Evolutionary conservation across 495 filamentous ascomycete species (phyloP).

Genomic region (Lasiosphaeria ovina): DNA sequence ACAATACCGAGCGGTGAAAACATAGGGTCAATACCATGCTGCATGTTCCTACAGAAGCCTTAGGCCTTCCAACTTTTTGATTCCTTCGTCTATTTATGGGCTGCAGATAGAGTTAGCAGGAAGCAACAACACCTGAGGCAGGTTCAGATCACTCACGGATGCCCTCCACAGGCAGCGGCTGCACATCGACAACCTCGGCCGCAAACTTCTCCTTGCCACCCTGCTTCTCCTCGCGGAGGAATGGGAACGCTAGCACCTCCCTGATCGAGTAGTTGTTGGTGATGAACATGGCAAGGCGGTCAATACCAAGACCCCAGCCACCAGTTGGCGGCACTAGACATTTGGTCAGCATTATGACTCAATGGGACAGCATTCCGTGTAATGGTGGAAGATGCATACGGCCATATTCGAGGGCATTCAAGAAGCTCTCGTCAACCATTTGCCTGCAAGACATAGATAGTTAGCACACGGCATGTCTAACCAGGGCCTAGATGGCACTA

Average conservation of each 20-base stretch:
- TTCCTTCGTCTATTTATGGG: slow-evolving; percentile 26
- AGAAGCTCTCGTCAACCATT: slow-evolving; percentile 92
- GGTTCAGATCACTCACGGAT: slow-evolving; percentile 53
- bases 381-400: slow-evolving; percentile 11
- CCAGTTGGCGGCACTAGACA: slow-evolving; percentile 80
- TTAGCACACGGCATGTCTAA: neutral
- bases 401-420: slow-evolving; percentile 67
- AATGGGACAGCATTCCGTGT: no score
- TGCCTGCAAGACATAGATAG: slow-evolving; percentile 44
- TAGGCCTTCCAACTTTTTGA: neutral
- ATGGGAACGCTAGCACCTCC: slow-evolving; percentile 90
- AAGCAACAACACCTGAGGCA: neutral
- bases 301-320: slow-evolving; percentile 97
- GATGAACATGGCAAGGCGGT: slow-evolving; percentile 95
- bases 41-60: neutral
- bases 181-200: slow-evolving; percentile 63
- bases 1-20: no score
- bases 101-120: slow-evolving; percentile 18
- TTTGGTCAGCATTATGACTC: neutral
- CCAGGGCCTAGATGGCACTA: no score
- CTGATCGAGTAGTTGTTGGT: slow-evolving; percentile 93
- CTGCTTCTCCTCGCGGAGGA: slow-evolving; percentile 49
- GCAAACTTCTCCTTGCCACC: slow-evolving; percentile 51
- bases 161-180: slow-evolving; percentile 65
- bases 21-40: no score